phyloP scores from a whole-genome alignment of 31 red algal species.

The Odonthalia washingtoniensis region DNA sequence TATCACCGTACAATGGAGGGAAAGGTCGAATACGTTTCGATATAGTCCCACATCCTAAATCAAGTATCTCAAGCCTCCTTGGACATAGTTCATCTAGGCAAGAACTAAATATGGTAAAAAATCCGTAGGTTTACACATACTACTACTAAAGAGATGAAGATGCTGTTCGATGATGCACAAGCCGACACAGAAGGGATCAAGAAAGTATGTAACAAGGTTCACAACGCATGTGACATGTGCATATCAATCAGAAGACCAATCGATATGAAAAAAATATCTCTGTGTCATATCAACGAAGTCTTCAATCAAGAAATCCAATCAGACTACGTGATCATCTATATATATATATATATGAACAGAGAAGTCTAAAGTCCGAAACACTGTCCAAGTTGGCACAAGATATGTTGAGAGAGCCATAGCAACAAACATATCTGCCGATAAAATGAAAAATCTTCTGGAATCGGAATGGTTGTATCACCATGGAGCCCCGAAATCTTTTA shows the following conservation, averaged over 20 bases:
- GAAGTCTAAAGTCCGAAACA: slow-evolving; percentile 23
- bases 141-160: slow-evolving; percentile 27
- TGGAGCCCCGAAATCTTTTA: slow-evolving; percentile 10
- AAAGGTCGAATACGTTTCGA: slow-evolving; percentile 19
- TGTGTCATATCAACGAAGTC: slow-evolving; percentile 16
- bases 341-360: background rate
- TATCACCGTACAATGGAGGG: background rate
- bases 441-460: slow-evolving; percentile 16
- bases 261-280: slow-evolving; percentile 15
- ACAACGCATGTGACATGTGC: slow-evolving; percentile 25
- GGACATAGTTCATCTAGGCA: background rate
- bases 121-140: slow-evolving; percentile 13
- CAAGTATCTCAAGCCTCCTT: background rate
- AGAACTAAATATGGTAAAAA: background rate
- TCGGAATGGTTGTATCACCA: slow-evolving; percentile 30
- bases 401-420: slow-evolving; percentile 23
- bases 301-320: slow-evolving; percentile 35
- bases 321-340: slow-evolving; percentile 4
- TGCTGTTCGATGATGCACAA: background rate
- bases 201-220: background rate
- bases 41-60: no score
- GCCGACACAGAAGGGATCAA: background rate
- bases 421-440: background rate
- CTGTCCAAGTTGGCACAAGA: slow-evolving; percentile 18
- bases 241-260: slow-evolving; percentile 12